Percentiles rank a stretch among this genome's conserved stretches.
Conservation (phyloP, 192 early-diverging fungal genomes). For the Coemansia sp. region DNA sequence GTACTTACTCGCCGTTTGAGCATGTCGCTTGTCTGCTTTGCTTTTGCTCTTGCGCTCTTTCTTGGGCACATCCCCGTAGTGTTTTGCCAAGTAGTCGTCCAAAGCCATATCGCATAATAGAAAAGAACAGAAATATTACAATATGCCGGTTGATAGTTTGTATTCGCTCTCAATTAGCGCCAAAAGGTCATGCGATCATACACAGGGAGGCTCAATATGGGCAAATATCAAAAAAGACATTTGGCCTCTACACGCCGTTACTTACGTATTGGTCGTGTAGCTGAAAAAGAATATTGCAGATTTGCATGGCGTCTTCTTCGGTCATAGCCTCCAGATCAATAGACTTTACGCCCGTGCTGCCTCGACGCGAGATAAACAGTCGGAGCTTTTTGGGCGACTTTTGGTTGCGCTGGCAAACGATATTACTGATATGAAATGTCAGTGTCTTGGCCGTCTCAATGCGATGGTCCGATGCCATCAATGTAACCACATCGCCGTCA, state of each 20-base stretch:
- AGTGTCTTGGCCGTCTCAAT: conserved; percentile 86
- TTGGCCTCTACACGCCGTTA: neutral
- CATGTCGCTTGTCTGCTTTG: conserved; percentile 11
- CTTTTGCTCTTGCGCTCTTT: conserved; percentile 21
- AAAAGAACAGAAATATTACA: conserved; percentile 2
- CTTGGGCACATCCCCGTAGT: conserved; percentile 39
- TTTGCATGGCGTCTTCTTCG: conserved; percentile 58
- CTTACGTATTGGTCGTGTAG: conserved; percentile 27
- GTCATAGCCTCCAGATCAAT: conserved; percentile 80
- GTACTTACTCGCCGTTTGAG: neutral
- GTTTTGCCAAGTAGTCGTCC: conserved; percentile 49
- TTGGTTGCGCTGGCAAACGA: conserved; percentile 74
- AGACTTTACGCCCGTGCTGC: conserved; percentile 66
- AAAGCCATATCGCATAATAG: conserved; percentile 25
- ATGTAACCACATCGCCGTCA: conserved; percentile 91
- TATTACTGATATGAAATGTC: conserved; percentile 68
- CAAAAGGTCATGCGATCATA: neutral
- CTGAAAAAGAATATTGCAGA: conserved; percentile 47
- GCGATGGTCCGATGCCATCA: conserved; percentile 83
- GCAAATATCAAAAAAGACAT: neutral
- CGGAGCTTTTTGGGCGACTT: conserved; percentile 73
- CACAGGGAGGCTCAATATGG: neutral
- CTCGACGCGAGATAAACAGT: conserved; percentile 64
- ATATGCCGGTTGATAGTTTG: neutral
- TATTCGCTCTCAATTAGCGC: neutral